Percentiles rank a stretch among this genome's conserved stretches.
These are phyloP conservation scores for Metarhizium sp. DNA, from an alignment of 2,329 filamentous ascomycete genomes.

Conservation along the genomic window DNA sequence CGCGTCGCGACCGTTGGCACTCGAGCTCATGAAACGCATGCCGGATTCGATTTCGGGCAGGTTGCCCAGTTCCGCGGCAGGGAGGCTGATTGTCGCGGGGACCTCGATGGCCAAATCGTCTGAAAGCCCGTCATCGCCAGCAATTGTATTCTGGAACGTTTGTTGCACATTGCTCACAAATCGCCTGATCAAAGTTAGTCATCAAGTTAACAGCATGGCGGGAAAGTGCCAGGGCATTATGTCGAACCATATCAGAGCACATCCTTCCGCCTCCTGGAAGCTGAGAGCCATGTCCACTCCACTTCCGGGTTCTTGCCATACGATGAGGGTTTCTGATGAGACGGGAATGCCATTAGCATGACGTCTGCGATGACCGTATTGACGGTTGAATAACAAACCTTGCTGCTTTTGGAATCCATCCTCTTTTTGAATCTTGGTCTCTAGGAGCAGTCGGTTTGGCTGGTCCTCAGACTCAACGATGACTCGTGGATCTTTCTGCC, in stretches of 20 bases:
- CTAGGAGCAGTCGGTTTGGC: conserved; percentile 70
- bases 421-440: conserved; percentile 85
- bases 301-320: conserved; percentile 83
- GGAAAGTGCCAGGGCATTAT: not conserved
- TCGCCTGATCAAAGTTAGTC: conserved; percentile 50
- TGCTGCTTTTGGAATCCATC: conserved; percentile 98
- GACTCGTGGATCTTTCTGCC: conserved; percentile 75
- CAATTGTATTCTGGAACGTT: conserved; percentile 45
- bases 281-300: conserved; percentile 95
- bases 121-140: conserved; percentile 70
- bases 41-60: conserved; percentile 75
- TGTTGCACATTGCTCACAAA: conserved; percentile 84
- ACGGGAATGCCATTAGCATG: not conserved
- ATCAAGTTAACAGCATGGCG: not conserved
- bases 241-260: conserved; percentile 75
- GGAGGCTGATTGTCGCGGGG: conserved; percentile 61
- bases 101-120: conserved; percentile 77
- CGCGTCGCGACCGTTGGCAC: conserved; percentile 70
- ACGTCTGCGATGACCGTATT: not conserved
- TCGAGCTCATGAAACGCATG: conserved; percentile 70
- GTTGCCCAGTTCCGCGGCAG: conserved; percentile 70
- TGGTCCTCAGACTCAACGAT: conserved; percentile 91
- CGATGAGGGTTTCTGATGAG: conserved; percentile 78
- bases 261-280: conserved; percentile 95
- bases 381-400: conserved; percentile 44